phyloP scores from a whole-genome alignment of 2,329 filamentous ascomycete genomes.

The Lanzia echinophila region DNA sequence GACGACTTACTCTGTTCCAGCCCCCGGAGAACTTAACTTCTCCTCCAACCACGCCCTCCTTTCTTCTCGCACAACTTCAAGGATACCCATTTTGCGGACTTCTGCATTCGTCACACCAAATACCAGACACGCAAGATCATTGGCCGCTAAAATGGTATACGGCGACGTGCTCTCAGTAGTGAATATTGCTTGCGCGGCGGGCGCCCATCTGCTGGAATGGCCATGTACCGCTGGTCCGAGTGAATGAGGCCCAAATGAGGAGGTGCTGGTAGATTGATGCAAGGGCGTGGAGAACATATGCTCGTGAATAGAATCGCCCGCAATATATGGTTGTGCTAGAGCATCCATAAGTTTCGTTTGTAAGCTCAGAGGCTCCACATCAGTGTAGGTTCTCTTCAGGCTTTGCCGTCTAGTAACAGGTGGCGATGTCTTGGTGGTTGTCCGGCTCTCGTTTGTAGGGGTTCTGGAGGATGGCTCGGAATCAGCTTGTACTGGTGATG shows the following conservation, averaged over 20 bases:
- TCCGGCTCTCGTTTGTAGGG: constrained; percentile 49
- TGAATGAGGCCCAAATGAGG: constrained; percentile 30
- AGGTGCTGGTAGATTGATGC: constrained; percentile 30
- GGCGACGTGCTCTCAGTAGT: constrained; percentile 86
- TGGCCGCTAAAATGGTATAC: constrained; percentile 94
- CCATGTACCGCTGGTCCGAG: constrained; percentile 64
- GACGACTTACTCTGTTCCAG: constrained; percentile 32
- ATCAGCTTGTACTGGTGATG: constrained; percentile 20
- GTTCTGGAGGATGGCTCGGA: constrained; percentile 48
- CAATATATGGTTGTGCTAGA: constrained; percentile 65
- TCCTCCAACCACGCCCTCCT: constrained; percentile 82
- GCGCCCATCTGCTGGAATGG: constrained; percentile 84
- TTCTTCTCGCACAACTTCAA: constrained; percentile 91
- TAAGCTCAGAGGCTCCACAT: constrained; percentile 65
- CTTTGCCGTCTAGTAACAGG: constrained; percentile 56
- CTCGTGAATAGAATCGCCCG: constrained; percentile 24
- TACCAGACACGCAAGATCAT: constrained; percentile 93
- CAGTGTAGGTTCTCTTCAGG: constrained; percentile 83
- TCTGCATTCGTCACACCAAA: constrained; percentile 98
- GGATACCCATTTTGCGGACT: constrained; percentile 86
- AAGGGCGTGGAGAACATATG: constrained; percentile 38
- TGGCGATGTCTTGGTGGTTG: constrained; percentile 46
- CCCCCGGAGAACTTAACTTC: constrained; percentile 64
- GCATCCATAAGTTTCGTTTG: constrained; percentile 82
- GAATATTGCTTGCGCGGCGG: constrained; percentile 92